Conservation (phyloP, 805 yeast genomes). For the Lachancea meyersii region DNA sequence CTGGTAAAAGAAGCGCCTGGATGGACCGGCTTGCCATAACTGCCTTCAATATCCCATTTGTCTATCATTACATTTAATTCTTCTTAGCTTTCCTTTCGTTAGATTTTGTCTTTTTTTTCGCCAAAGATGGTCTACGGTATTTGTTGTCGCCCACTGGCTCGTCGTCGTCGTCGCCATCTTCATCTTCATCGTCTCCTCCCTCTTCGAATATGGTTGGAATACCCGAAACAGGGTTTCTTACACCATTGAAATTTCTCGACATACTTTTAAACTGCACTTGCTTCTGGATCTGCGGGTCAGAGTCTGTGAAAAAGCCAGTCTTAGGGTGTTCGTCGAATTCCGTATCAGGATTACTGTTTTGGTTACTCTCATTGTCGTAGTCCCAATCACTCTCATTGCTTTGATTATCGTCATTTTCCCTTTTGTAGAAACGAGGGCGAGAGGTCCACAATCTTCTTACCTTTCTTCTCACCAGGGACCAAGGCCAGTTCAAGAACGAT, state of each 20-base stretch:
- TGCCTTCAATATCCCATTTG: no score
- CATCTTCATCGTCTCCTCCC: conserved; percentile 17
- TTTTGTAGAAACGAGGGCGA: conserved; percentile 28
- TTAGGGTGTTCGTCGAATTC: conserved; percentile 1
- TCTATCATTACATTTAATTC: conserved; percentile 1
- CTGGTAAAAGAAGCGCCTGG: no score
- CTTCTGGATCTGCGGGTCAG: conserved; percentile 10
- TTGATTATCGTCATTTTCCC: conserved; percentile 23
- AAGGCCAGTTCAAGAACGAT: conserved; percentile 45
- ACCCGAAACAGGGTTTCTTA: conserved; percentile 19
- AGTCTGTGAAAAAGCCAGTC: conserved; percentile 2
- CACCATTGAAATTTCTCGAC: conserved; percentile 13
- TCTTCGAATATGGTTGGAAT: conserved; percentile 30
- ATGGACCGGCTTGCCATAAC: no score
- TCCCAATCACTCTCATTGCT: conserved; percentile 25
- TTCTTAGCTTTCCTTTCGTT: conserved; percentile 2
- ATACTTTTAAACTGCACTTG: conserved; percentile 29
- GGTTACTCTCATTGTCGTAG: conserved; percentile 10
- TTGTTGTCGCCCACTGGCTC: neutral
- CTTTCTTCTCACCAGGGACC: conserved; percentile 22
- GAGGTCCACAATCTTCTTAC: conserved; percentile 25
- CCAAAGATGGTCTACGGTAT: conserved; percentile 2
- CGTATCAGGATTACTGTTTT: neutral
- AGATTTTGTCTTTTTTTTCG: neutral
- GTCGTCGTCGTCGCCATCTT: conserved; percentile 11